A percentile compares a stretch with the other conserved stretches of the same genome.
These are phyloP conservation scores for Sporothrix pallida DNA, from an alignment of 2,329 filamentous ascomycete genomes.

Conservation along the genomic window DNA sequence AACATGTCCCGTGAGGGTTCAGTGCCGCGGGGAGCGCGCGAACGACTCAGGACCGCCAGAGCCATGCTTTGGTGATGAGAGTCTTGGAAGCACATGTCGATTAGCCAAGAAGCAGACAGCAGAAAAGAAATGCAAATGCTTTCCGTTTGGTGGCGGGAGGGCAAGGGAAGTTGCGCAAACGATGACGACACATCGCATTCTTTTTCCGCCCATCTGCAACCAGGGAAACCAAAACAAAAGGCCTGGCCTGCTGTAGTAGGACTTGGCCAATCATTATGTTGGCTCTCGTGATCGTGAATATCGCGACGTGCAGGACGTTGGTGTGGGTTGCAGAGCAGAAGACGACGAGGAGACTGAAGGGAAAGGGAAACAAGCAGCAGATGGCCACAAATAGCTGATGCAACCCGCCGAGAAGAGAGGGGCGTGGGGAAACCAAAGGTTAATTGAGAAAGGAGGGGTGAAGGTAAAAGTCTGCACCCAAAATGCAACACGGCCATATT, in stretches of 20 bases:
- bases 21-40: constrained; percentile 20
- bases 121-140: not conserved
- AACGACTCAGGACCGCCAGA: constrained; percentile 6
- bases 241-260: not conserved
- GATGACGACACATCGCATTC: constrained; percentile 22
- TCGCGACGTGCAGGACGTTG: not conserved
- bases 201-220: not conserved
- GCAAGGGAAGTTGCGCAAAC: not conserved
- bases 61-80: not conserved
- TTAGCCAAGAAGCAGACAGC: constrained; percentile 17
- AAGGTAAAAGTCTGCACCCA: not conserved
- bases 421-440: constrained; percentile 12
- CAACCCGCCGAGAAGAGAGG: constrained; percentile 1
- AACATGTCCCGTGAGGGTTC: constrained; percentile 4
- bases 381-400: not conserved
- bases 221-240: not conserved
- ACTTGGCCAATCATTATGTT: constrained; percentile 9
- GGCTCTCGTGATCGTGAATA: constrained; percentile 25
- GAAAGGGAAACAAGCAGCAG: not conserved
- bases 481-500: not conserved
- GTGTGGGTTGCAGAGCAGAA: not conserved
- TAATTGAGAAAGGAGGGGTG: not conserved
- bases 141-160: not conserved
- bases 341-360: not conserved
- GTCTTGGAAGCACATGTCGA: not conserved